Evolutionary conservation across 208 protist species (phyloP), one percentile per base, ranked within the genome.

Genomic region (Wallacemonas sp.): DNA sequence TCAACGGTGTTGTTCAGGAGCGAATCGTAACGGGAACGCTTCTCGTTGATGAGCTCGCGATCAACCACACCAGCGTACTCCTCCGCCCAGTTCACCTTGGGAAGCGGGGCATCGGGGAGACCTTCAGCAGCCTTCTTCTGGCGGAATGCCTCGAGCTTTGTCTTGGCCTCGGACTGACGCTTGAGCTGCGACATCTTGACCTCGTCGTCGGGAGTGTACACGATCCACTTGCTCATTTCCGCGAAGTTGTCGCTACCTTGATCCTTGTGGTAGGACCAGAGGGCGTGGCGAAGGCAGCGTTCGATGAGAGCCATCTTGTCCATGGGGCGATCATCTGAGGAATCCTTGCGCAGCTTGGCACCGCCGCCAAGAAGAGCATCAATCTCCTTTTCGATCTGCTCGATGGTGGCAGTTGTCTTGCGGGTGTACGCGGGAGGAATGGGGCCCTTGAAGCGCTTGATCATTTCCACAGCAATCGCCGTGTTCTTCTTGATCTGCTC

Each of bases 211-310:
- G 83, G 75, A 21, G 92, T 97, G 77, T 97, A 97, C 30, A 95
- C 88, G 53, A 97, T 74, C 92, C 92, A 97, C 74, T 91, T 95
- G 38, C 71, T 66, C 75, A 97, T 94, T 62, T 91, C 80, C 28
- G 77, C 80, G 73, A 93, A 94, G 70, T 95, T 75, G 72, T 69
- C 90, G 68, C 81, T 90, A 19, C 84, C 91, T 51, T 97, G 88
- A 39, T 97, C 90, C 69, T 95, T 95, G 71, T 93, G 78, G 77
- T 97, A 97, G 30, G 86, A 93, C 86, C 86, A 96, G 24, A 97
- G 72, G 9, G 86, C 89, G 75, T 97, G 92, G 62, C 92, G 88
- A 31, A 97, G 87, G 75, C 88, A 93, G 66, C 92, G 87, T 73
- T 97, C 92, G 79, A 97, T 97, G 59, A 95, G 74, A 1, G 74